phyloP scores from a whole-genome alignment of 306 rosid genomes.

The Mimosa bimucronata region DNA sequence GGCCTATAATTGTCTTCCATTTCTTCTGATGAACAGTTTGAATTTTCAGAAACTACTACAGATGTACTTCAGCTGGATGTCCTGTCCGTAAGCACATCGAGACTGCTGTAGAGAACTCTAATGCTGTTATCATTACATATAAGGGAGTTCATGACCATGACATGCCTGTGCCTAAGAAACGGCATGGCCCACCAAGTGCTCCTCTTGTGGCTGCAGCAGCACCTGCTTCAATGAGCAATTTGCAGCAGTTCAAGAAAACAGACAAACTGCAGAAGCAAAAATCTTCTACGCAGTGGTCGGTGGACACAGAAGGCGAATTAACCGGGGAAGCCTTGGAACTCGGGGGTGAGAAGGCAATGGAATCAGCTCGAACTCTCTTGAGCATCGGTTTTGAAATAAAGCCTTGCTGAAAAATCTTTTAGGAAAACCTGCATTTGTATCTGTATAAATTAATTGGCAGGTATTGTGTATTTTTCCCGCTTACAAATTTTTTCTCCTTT shows the following conservation, averaged over 20 bases:
- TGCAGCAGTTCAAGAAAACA: constrained; percentile 43
- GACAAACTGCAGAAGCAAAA: constrained; percentile 42
- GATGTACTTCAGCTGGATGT: constrained; percentile 99
- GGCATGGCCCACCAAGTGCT: constrained; percentile 79
- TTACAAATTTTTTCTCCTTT: neutral
- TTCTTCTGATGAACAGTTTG: constrained; percentile 36
- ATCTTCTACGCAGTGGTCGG: constrained; percentile 70
- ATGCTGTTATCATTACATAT: constrained; percentile 68
- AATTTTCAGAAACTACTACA: constrained; percentile 85
- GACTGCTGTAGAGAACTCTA: constrained; percentile 64
- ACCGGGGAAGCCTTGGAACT: constrained; percentile 93
- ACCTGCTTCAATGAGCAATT: constrained; percentile 71
- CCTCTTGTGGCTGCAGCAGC: constrained; percentile 81
- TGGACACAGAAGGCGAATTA: constrained; percentile 86
- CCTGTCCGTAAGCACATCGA: constrained; percentile 96
- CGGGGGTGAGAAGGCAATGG: constrained; percentile 97
- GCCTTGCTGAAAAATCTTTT: constrained; percentile 68
- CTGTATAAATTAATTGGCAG: constrained; percentile 54
- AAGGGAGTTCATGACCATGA: constrained; percentile 90
- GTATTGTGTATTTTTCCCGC: constrained; percentile 46
- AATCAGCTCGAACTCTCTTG: constrained; percentile 92
- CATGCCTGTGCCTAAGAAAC: constrained; percentile 88
- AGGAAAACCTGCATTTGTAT: constrained; percentile 47
- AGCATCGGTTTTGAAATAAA: constrained; percentile 99
- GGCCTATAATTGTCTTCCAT: constrained; percentile 9